Conservation (phyloP, 148 eudicot species). For the Cornus florida region DNA sequence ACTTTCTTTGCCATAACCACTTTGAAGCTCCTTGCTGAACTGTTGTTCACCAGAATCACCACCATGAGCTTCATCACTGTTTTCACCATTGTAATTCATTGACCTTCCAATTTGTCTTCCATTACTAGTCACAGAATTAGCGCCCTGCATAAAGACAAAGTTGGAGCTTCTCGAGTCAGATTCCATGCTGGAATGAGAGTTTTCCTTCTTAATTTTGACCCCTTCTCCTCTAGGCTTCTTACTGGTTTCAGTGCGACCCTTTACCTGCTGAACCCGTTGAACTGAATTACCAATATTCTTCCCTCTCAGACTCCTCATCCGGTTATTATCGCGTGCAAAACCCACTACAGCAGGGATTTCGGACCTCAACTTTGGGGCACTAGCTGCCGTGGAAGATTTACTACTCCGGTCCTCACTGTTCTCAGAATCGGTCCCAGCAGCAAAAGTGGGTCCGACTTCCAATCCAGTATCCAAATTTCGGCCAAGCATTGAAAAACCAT, state of each 20-base stretch:
- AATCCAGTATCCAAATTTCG: constrained; percentile 21
- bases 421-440: constrained; percentile 53
- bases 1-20: constrained; percentile 23
- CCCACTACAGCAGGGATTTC: constrained; percentile 26
- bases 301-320: constrained; percentile 30
- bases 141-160: constrained; percentile 60
- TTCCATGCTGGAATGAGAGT: constrained; percentile 73
- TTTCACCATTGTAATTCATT: constrained; percentile 38
- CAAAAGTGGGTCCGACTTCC: constrained; percentile 32
- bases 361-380: constrained; percentile 44
- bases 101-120: constrained; percentile 41
- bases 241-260: constrained; percentile 38
- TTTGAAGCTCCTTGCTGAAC: constrained; percentile 23
- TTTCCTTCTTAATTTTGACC: constrained; percentile 61
- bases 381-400: constrained; percentile 81
- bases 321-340: constrained; percentile 33
- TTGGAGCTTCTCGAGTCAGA: constrained; percentile 78
- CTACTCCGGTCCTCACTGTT: constrained; percentile 80
- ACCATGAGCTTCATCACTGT: constrained; percentile 38
- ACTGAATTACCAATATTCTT: constrained; percentile 25
- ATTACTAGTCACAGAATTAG: constrained; percentile 37
- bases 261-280: constrained; percentile 32
- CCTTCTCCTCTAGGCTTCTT: constrained; percentile 62
- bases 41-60: constrained; percentile 40
- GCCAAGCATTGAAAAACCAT: constrained; percentile 15